phyloP scores from a whole-genome alignment of 139 green algal genomes.

The Micromonas commoda region DNA sequence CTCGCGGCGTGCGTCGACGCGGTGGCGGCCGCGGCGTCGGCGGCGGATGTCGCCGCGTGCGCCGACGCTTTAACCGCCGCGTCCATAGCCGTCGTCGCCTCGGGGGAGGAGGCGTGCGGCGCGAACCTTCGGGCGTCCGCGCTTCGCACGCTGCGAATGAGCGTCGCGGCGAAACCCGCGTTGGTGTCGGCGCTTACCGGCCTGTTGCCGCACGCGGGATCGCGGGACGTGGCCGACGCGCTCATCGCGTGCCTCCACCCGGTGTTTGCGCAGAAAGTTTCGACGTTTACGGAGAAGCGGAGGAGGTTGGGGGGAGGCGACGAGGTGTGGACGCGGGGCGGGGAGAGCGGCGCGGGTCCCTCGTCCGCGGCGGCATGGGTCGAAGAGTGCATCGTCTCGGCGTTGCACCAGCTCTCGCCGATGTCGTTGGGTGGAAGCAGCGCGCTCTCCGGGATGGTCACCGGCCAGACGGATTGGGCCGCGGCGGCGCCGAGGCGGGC shows the following conservation, averaged over 20 bases:
- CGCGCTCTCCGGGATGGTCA: neutral
- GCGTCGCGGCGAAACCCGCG: neutral
- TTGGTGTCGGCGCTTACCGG: no score
- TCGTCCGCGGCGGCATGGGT: neutral
- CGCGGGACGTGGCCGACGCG: neutral
- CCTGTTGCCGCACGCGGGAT: conserved; percentile 7
- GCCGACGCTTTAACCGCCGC: neutral
- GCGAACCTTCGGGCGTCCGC: neutral
- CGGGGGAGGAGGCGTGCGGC: neutral
- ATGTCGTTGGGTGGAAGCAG: neutral
- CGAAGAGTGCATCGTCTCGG: neutral
- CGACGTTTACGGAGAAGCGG: no score
- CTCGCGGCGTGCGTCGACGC: neutral
- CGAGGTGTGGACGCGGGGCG: neutral
- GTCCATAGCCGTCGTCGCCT: no score
- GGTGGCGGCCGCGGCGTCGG: no score
- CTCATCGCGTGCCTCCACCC: neutral
- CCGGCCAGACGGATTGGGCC: neutral
- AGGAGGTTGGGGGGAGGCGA: neutral
- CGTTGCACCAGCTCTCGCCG: neutral
- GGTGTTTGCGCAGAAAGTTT: no score
- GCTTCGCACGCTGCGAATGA: neutral
- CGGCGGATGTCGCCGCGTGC: neutral
- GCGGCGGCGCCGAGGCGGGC: neutral
- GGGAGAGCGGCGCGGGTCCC: neutral